Evolutionary conservation across 192 early-diverging fungal genomes (phyloP).

Genomic region (Spinellus fusiger): DNA sequence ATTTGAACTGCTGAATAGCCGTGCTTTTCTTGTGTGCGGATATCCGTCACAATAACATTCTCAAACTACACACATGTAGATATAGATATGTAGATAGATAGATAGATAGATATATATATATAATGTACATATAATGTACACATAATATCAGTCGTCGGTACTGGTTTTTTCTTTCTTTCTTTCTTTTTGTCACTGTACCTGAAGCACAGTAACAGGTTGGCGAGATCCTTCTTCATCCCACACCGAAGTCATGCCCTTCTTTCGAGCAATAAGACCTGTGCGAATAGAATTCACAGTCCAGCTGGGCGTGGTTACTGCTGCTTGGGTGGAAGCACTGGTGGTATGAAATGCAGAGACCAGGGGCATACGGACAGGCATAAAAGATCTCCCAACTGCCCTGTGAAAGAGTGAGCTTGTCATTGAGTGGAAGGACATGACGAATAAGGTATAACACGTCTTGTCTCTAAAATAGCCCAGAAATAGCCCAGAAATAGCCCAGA

Average conservation of each 20-base stretch:
- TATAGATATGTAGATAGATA: background rate
- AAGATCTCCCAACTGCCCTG: background rate
- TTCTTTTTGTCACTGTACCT: slow-evolving; percentile 39
- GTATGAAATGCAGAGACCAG: slow-evolving; percentile 18
- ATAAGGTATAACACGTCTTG: background rate
- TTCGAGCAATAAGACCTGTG: slow-evolving; percentile 79
- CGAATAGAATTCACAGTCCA: slow-evolving; percentile 50
- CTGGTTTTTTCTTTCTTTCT: background rate
- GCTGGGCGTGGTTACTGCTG: slow-evolving; percentile 11
- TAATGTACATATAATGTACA: background rate
- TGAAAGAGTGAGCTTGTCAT: background rate
- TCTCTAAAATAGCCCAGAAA: background rate
- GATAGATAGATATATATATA: background rate
- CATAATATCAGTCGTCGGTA: background rate
- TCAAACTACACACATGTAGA: slow-evolving; percentile 47
- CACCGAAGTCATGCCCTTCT: slow-evolving; percentile 91
- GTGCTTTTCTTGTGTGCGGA: slow-evolving; percentile 44
- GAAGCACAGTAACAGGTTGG: slow-evolving; percentile 84
- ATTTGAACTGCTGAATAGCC: slow-evolving; percentile 61
- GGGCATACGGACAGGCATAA: background rate
- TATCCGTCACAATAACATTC: slow-evolving; percentile 60
- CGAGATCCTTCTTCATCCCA: slow-evolving; percentile 93
- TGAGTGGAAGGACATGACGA: background rate
- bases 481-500: no score
- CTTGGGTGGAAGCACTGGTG: slow-evolving; percentile 17